Percentiles rank a stretch among this genome's conserved stretches.
Conservation (phyloP, 2,329 filamentous ascomycete genomes). For the Aspergillus fumigatiaffinis region DNA sequence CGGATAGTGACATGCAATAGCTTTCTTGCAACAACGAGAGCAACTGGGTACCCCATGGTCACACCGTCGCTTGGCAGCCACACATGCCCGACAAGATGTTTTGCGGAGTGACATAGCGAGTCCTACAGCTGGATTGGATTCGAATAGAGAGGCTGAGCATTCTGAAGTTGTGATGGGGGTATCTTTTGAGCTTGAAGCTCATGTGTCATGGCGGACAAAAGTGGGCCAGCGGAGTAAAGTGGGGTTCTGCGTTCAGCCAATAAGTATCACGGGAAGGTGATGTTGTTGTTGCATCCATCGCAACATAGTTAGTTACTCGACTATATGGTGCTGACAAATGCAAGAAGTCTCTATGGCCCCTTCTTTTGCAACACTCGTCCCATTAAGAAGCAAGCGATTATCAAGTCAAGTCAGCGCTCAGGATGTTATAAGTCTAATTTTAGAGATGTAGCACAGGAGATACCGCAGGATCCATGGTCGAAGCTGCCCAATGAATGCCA, state of each 20-base stretch:
- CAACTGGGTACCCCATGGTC: background rate
- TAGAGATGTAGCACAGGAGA: no score
- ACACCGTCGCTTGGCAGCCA: constrained; percentile 2
- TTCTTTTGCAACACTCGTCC: no score
- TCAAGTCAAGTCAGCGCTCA: no score
- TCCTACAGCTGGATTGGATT: no score
- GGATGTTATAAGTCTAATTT: no score
- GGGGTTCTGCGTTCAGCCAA: background rate
- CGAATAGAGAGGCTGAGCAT: background rate
- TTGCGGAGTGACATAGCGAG: constrained; percentile 4
- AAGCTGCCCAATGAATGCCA: no score
- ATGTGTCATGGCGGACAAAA: background rate
- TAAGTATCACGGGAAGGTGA: background rate
- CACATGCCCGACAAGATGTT: constrained; percentile 2
- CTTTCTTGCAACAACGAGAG: constrained; percentile 1
- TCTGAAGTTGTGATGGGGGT: background rate
- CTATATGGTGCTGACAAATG: no score
- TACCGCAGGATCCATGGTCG: no score
- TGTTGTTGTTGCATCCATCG: no score
- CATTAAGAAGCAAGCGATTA: no score
- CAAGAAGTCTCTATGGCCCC: no score
- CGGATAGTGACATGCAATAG: constrained; percentile 1
- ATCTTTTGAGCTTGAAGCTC: background rate
- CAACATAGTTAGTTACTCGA: no score
- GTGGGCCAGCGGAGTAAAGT: background rate